These are phyloP conservation scores for Colletotrichum eremochloae DNA, from an alignment of 2,329 filamentous ascomycete genomes.

Conservation along the genomic window DNA sequence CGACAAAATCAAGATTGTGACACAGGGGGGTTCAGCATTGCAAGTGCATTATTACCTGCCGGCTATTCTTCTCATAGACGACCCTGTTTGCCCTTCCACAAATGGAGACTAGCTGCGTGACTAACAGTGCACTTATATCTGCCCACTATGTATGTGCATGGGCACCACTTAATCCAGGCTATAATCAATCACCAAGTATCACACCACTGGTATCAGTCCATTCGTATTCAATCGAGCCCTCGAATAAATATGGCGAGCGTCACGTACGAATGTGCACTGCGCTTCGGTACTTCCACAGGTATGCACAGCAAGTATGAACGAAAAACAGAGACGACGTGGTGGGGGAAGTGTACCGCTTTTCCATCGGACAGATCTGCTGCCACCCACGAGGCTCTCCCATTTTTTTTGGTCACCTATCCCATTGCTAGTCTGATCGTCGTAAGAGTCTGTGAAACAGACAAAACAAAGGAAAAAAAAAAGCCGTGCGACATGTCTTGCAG, in stretches of 20 bases:
- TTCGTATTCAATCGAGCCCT: neutral
- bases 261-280: slow-evolving; percentile 2
- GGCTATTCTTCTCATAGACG: neutral
- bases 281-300: neutral
- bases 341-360: slow-evolving; percentile 49
- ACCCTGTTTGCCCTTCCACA: neutral
- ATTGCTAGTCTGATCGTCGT: slow-evolving; percentile 45
- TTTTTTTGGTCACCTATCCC: slow-evolving; percentile 48
- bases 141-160: neutral
- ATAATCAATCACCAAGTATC: no score
- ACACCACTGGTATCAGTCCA: no score
- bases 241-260: neutral
- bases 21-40: no score
- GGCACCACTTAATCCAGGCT: neutral
- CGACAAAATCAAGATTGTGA: neutral
- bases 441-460: slow-evolving; percentile 51
- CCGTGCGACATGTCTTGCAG: slow-evolving; percentile 50
- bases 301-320: slow-evolving; percentile 11
- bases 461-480: slow-evolving; percentile 54
- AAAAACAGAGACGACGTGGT: slow-evolving; percentile 34
- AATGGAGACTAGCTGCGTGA: neutral
- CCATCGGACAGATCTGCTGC: slow-evolving; percentile 53
- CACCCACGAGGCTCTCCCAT: slow-evolving; percentile 52
- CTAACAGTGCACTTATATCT: neutral
- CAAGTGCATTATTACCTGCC: neutral